A percentile compares a stretch with the other conserved stretches of the same genome.
phyloP scores from a whole-genome alignment of 441 rosid genomes.

The Raphanus hybrid region DNA sequence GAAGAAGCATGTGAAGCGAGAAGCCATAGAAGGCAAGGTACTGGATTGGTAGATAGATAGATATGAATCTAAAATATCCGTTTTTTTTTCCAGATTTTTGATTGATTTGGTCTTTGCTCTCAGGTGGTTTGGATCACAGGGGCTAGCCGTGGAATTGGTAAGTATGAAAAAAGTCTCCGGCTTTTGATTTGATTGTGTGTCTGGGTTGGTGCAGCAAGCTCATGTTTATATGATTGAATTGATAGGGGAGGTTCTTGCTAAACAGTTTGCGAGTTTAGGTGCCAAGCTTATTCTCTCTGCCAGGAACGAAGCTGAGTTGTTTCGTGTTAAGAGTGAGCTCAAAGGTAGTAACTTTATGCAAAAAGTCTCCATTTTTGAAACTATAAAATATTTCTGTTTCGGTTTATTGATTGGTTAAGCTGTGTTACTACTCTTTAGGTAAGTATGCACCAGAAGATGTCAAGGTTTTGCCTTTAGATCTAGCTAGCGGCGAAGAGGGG shows the following conservation, averaged over 20 bases:
- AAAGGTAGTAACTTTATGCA: conserved; percentile 48
- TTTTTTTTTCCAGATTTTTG: not conserved
- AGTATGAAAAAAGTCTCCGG: not conserved
- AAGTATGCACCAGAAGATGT: conserved; percentile 77
- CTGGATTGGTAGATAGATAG: not conserved
- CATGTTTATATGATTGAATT: conserved; percentile 19
- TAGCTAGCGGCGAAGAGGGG: conserved; percentile 73
- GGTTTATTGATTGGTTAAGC: conserved; percentile 1
- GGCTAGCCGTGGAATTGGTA: conserved; percentile 96
- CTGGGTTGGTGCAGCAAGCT: not conserved
- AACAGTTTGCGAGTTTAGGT: conserved; percentile 78
- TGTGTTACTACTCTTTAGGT: conserved; percentile 50
- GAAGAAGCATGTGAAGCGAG: conserved; percentile 69
- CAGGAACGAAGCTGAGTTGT: conserved; percentile 71
- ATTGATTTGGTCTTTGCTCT: conserved; percentile 8
- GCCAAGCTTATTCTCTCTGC: conserved; percentile 93
- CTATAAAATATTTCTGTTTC: conserved; percentile 11
- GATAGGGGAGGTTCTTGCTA: conserved; percentile 45
- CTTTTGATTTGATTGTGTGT: not conserved
- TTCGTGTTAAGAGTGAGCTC: conserved; percentile 74
- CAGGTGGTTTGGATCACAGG: conserved; percentile 96
- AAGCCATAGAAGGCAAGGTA: conserved; percentile 84
- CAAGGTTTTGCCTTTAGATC: conserved; percentile 79
- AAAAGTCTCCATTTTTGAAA: not conserved
- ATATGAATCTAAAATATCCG: too few species aligned